Evolutionary conservation across 352 stramenopile genomes (phyloP).

Genomic region (Pythium utonaiense): DNA sequence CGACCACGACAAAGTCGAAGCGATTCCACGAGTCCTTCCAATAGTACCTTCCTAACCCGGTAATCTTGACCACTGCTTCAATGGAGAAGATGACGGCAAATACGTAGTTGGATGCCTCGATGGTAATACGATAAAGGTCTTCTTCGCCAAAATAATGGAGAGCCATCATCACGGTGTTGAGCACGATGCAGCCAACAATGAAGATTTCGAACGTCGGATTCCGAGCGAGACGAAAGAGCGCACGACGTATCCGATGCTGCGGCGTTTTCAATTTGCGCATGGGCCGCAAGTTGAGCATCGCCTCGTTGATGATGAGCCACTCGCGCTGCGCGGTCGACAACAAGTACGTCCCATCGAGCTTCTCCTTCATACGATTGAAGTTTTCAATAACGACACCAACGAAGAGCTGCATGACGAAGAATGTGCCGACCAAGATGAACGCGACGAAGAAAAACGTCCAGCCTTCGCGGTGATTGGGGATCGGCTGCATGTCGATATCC

Average conservation of each 20-base stretch:
- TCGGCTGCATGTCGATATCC: slow-evolving; percentile 90
- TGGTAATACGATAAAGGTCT: slow-evolving; percentile 43
- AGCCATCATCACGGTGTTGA: slow-evolving; percentile 87
- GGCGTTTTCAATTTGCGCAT: slow-evolving; percentile 40
- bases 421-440: slow-evolving; percentile 89
- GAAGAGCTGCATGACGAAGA: slow-evolving; percentile 93
- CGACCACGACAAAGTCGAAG: slow-evolving; percentile 77
- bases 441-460: slow-evolving; percentile 87
- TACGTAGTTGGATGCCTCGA: slow-evolving; percentile 74
- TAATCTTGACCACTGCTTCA: slow-evolving; percentile 84
- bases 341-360: slow-evolving; percentile 56
- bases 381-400: slow-evolving; percentile 93
- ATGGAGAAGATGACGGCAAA: slow-evolving; percentile 83
- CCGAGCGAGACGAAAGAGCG: slow-evolving; percentile 37
- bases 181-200: slow-evolving; percentile 81
- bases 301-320: slow-evolving; percentile 66
- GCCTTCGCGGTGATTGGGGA: slow-evolving; percentile 61
- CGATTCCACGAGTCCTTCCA: slow-evolving; percentile 79
- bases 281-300: slow-evolving; percentile 47
- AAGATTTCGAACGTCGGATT: slow-evolving; percentile 65
- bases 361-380: slow-evolving; percentile 83
- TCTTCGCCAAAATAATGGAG: slow-evolving; percentile 84
- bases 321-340: slow-evolving; percentile 69
- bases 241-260: slow-evolving; percentile 32
- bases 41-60: slow-evolving; percentile 72